phyloP scores from a whole-genome alignment of 208 protist species.

The Leishmania turanica region DNA sequence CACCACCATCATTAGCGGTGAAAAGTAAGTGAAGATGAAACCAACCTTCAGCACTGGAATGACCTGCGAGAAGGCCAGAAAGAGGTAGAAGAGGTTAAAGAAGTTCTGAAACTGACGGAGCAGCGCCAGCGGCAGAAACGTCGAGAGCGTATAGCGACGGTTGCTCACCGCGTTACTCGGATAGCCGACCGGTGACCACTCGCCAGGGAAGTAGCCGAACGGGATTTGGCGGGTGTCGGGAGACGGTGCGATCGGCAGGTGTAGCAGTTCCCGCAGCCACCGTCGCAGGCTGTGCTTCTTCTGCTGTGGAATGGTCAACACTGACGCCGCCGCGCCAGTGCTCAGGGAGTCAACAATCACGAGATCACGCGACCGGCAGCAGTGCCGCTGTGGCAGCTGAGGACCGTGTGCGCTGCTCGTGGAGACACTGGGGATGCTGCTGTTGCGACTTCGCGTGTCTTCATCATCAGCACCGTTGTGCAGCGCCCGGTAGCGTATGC shows the following conservation, averaged over 20 bases:
- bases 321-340: not conserved
- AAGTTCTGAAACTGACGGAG: slow-evolving; percentile 80
- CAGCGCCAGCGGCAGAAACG: slow-evolving; percentile 81
- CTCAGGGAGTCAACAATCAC: not conserved
- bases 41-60: slow-evolving; percentile 83
- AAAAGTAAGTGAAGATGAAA: slow-evolving; percentile 96
- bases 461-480: not conserved
- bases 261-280: slow-evolving; percentile 32
- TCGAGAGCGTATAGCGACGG: slow-evolving; percentile 71
- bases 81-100: slow-evolving; percentile 90
- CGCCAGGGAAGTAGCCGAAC: slow-evolving; percentile 40
- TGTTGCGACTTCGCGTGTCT: not conserved
- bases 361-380: not conserved
- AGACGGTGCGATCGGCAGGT: slow-evolving; percentile 33
- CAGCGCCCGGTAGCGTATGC: slow-evolving; percentile 21
- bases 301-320: slow-evolving; percentile 27
- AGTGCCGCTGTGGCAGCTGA: not conserved
- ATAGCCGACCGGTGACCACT: slow-evolving; percentile 55
- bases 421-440: not conserved
- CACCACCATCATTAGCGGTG: slow-evolving; percentile 94
- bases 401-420: not conserved
- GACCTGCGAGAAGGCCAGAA: slow-evolving; percentile 87
- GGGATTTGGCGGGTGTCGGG: slow-evolving; percentile 50
- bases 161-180: slow-evolving; percentile 85
- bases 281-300: slow-evolving; percentile 17